These are phyloP conservation scores for Gnomoniopsis smithogilvyi DNA, from an alignment of 2,329 filamentous ascomycete genomes.

Conservation along the genomic window DNA sequence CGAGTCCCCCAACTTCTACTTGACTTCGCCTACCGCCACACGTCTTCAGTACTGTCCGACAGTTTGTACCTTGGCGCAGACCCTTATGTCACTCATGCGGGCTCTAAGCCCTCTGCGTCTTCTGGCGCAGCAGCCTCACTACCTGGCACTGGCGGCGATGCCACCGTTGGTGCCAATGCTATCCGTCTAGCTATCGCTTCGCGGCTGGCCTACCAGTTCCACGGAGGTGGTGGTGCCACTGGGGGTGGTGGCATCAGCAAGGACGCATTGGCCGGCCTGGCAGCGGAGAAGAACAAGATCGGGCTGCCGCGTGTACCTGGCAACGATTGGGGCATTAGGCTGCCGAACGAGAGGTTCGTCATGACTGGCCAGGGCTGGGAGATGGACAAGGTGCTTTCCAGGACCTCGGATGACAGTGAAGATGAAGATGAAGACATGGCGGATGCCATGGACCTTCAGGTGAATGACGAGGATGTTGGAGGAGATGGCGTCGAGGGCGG, in stretches of 20 bases:
- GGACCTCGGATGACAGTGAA: conserved; percentile 39
- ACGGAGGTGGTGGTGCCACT: conserved; percentile 46
- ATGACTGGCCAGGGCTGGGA: conserved; percentile 65
- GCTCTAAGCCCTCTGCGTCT: conserved; percentile 46
- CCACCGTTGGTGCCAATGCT: conserved; percentile 61
- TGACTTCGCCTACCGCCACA: conserved; percentile 84
- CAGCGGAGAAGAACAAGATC: conserved; percentile 65
- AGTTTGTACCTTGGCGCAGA: conserved; percentile 66
- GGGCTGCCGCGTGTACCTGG: conserved; percentile 60
- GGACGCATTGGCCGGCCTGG: conserved; percentile 75
- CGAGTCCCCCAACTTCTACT: conserved; percentile 79
- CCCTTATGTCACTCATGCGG: conserved; percentile 61
- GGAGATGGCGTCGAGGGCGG: conserved; percentile 50
- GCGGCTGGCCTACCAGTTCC: conserved; percentile 67
- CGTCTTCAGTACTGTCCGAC: conserved; percentile 67
- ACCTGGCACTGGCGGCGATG: conserved; percentile 44
- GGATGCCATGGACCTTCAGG: conserved; percentile 45
- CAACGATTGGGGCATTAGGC: conserved; percentile 64
- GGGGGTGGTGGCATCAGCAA: conserved; percentile 57
- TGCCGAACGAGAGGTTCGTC: conserved; percentile 67
- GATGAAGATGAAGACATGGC: conserved; percentile 36
- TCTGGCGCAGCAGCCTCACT: conserved; percentile 47
- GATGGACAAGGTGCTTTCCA: conserved; percentile 55
- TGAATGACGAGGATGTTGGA: conserved; percentile 36
- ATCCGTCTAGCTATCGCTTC: conserved; percentile 70